Evolutionary conservation across 176 grass and related monocot species (phyloP).

Genomic region (Triticum aestivum): IWGSC_CS_RefSeq_v2.1 NC_057799.1:22629652-22630151

Average conservation of each 20-base stretch:
- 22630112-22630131: neutral
- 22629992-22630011: neutral
- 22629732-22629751: no score
- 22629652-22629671: neutral
- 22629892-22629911: neutral
- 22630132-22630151: no score
- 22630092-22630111: constrained; percentile 9
- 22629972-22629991: constrained; percentile 14
- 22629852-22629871: neutral
- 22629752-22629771: neutral
- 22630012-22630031: neutral
- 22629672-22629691: constrained; percentile 15
- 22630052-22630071: neutral
- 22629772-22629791: neutral
- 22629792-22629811: neutral
- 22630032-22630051: constrained; percentile 3
- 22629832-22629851: neutral
- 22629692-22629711: neutral
- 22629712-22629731: neutral
- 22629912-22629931: neutral
- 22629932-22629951: neutral
- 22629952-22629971: neutral
- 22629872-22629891: neutral
- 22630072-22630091: neutral
- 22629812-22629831: neutral